Evolutionary conservation across 2,329 filamentous ascomycete species (phyloP).

Genomic region (Knufia fluminis): DNA sequence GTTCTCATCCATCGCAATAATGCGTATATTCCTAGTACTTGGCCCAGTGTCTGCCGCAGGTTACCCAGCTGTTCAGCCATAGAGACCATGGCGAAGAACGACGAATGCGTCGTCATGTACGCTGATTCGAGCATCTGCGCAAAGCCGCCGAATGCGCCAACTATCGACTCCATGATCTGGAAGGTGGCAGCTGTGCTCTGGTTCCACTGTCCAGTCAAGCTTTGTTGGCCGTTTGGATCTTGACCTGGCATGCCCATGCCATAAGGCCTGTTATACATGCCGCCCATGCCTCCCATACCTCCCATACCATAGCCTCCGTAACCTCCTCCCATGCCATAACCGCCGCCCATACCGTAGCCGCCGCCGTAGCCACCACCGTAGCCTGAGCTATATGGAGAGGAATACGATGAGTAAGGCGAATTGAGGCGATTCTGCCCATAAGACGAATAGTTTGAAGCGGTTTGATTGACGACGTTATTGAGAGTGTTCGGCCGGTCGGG

Average conservation of each 20-base stretch:
- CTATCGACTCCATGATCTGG: conserved; percentile 95
- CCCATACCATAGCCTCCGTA: conserved; percentile 27
- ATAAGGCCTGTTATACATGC: conserved; percentile 33
- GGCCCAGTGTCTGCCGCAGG: conserved; percentile 84
- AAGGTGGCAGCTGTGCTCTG: conserved; percentile 95
- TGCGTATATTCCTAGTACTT: conserved; percentile 89
- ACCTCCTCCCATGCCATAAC: conserved; percentile 36
- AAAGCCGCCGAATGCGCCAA: conserved; percentile 92
- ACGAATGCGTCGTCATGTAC: conserved; percentile 98
- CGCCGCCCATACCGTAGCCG: conserved; percentile 28
- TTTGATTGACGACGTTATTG: conserved; percentile 72
- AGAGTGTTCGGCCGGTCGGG: conserved; percentile 75
- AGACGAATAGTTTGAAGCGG: conserved; percentile 70
- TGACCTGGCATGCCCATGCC: conserved; percentile 37
- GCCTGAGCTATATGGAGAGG: conserved; percentile 33
- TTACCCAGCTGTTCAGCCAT: conserved; percentile 96
- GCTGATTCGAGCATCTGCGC: conserved; percentile 99
- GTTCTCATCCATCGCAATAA: conserved; percentile 91
- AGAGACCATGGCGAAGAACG: conserved; percentile 99
- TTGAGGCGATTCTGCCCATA: conserved; percentile 49
- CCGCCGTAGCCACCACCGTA: conserved; percentile 35
- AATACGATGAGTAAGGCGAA: conserved; percentile 33
- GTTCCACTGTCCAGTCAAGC: conserved; percentile 87
- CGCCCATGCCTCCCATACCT: conserved; percentile 40
- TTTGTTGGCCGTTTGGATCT: conserved; percentile 81